Evolutionary conservation across 495 filamentous ascomycete species (phyloP).

Genomic region (Aspergillus egyptiacus): DNA sequence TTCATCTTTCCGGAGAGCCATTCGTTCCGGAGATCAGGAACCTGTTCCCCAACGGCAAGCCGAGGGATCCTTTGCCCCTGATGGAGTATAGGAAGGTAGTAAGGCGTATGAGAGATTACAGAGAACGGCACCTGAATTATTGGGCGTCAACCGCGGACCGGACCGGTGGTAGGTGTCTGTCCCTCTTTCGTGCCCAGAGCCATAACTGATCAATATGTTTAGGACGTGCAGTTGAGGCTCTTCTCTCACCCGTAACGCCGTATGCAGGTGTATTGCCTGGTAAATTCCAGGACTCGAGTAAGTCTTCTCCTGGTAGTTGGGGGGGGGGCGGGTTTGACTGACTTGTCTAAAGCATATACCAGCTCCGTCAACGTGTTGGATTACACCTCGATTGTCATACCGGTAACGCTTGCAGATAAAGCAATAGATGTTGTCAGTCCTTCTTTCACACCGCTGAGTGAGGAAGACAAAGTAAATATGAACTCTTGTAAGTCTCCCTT

Average conservation of each 20-base stretch:
- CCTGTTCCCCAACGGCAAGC: conserved; percentile 8
- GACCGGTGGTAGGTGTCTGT: neutral
- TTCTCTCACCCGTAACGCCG: conserved; percentile 6
- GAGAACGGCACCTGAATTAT: conserved; percentile 2
- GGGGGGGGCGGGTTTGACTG: too few relatives aligned
- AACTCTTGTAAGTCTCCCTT: neutral
- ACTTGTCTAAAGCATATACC: neutral
- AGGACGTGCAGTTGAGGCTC: conserved; percentile 5
- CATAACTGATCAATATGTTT: neutral
- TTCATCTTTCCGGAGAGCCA: conserved; percentile 1
- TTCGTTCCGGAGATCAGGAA: conserved; percentile 4
- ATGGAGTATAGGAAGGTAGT: conserved; percentile 2
- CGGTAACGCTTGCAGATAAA: conserved; percentile 3
- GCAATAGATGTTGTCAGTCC: conserved; percentile 7
- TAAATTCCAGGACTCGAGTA: conserved; percentile 2
- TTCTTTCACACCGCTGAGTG: neutral
- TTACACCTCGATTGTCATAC: conserved; percentile 2
- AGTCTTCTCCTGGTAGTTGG: too few relatives aligned
- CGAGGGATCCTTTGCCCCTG: neutral
- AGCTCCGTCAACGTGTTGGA: conserved; percentile 7
- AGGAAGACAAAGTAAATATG: conserved; percentile 4
- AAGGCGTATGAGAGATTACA: conserved; percentile 4
- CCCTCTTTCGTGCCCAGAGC: neutral
- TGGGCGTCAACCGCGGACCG: conserved; percentile 6
- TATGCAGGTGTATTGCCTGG: conserved; percentile 7